A percentile compares a stretch with the other conserved stretches of the same genome.
These are phyloP conservation scores for Drosera spatulata DNA, from an alignment of 179 eudicot species.

Conservation along the genomic window DNA sequence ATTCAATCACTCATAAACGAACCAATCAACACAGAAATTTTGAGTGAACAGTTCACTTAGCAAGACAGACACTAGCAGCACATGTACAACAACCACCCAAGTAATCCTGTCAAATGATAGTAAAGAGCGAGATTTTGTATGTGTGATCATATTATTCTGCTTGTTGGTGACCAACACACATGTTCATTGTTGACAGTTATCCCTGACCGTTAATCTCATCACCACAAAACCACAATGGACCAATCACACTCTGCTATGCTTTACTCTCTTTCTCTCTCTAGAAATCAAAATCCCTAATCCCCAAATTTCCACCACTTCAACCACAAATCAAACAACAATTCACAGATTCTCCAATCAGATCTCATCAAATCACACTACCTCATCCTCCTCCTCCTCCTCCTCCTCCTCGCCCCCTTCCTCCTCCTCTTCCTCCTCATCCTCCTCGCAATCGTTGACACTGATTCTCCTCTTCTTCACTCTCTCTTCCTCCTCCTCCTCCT, in stretches of 20 bases:
- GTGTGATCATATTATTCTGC: conserved; percentile 1
- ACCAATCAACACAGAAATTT: background rate
- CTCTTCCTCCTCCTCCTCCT: conserved; percentile 9
- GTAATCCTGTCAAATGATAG: conserved; percentile 10
- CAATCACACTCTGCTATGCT: conserved; percentile 16
- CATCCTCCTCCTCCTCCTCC: conserved; percentile 25
- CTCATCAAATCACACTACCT: conserved; percentile 6
- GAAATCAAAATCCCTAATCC: conserved; percentile 5
- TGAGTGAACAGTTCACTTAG: no score
- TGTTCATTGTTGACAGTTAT: conserved; percentile 43
- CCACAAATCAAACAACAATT: conserved; percentile 2
- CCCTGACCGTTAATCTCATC: conserved; percentile 34
- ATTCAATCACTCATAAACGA: conserved; percentile 4
- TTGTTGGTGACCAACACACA: conserved; percentile 38
- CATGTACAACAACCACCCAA: no score
- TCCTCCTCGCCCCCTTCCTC: conserved; percentile 7
- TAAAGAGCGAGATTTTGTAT: conserved; percentile 18
- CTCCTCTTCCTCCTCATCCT: background rate
- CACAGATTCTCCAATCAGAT: conserved; percentile 7
- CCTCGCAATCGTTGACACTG: conserved; percentile 13
- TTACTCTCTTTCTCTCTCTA: conserved; percentile 11
- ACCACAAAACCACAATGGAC: conserved; percentile 20
- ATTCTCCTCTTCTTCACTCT: conserved; percentile 46
- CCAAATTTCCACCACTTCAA: background rate
- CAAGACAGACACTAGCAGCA: no score